These are phyloP conservation scores for Epichloe aotearoae DNA, from an alignment of 2,329 filamentous ascomycete species.

Conservation along the genomic window DNA sequence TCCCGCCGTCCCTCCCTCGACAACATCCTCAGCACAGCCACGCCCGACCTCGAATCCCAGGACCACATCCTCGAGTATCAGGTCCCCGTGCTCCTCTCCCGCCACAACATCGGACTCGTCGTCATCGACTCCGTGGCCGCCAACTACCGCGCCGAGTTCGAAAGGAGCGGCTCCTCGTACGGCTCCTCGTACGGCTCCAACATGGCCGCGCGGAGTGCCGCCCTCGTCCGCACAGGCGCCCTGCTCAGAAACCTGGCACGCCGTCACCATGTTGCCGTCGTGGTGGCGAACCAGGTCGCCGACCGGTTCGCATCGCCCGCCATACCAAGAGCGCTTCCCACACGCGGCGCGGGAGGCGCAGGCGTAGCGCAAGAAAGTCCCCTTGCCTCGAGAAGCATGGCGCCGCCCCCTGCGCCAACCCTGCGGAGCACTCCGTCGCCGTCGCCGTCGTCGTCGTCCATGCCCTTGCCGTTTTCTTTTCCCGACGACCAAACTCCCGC, in stretches of 20 bases:
- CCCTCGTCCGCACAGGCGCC: slow-evolving; percentile 65
- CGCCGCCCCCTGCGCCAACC: slow-evolving; percentile 20
- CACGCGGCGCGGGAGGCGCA: not conserved
- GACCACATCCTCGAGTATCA: slow-evolving; percentile 92
- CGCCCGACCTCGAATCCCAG: slow-evolving; percentile 83
- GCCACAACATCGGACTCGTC: slow-evolving; percentile 66
- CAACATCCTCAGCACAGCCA: slow-evolving; percentile 65
- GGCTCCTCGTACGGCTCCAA: slow-evolving; percentile 31
- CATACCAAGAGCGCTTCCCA: not conserved
- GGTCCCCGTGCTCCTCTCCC: slow-evolving; percentile 68
- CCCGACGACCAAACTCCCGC: slow-evolving; percentile 19
- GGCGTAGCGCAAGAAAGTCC: slow-evolving; percentile 32
- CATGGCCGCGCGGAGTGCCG: slow-evolving; percentile 62
- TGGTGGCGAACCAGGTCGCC: slow-evolving; percentile 90
- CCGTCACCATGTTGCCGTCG: slow-evolving; percentile 63
- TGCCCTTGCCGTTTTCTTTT: slow-evolving; percentile 22
- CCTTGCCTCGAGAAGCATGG: slow-evolving; percentile 32
- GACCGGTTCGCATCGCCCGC: slow-evolving; percentile 53
- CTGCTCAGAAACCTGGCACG: slow-evolving; percentile 65
- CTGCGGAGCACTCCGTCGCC: not conserved
- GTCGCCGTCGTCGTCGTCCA: not conserved
- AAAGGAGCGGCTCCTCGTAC: slow-evolving; percentile 34
- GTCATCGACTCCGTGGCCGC: slow-evolving; percentile 87
- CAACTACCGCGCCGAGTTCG: slow-evolving; percentile 89
- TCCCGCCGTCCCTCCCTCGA: slow-evolving; percentile 48